Base-by-base conservation (phyloP, 257 asterid genomes). In the Solanum gracilifrons region DNA sequence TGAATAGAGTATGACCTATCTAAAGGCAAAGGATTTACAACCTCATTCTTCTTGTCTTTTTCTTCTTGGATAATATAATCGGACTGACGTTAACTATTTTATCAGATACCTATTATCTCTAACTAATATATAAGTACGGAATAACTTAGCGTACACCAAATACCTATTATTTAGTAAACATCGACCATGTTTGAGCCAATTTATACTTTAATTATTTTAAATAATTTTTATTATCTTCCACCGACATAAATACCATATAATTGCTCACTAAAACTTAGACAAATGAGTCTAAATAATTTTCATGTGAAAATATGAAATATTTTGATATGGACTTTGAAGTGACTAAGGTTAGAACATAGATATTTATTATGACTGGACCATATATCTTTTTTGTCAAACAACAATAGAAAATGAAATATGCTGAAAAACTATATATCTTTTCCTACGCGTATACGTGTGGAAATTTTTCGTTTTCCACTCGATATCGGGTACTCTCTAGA, bases 171-270 rank as follows among this genome's bases (percentile, higher is more conserved):
- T 25, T 25, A 25, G 9, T 0, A 66, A 66, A 25, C 9, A 12
- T 66, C 0, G 2, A 68, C 0, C 5, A 68, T 31, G 0, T 71
- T 31, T 71, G 13, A 0, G 2, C 0, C 0, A 29, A 27, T 69
- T 71, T 71, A 2, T 29, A 69, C 13, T 29, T 69, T 1, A 71
- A 31, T 16, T 15, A 31, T 71, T 68, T 71, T 15, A 31, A 7
- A 71, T 31, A 3, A 8, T 31, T 7, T 71, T 31, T 69, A 7
- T 0, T 3, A 15, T 69, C 3, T 1, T 69, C 0, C 6, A 29
- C 23, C 3, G 0, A 13, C 5, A 68, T 68, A 13, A 3, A 25
- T 68, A 68, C 16, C 18, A 3, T 68, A 68, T 68, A 29, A 68
- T 68, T 68, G 36, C 1, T 20, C n/a, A 69, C 39, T 31, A 3